Percentiles rank a stretch among this genome's conserved stretches.
Evolutionary conservation across 345 rosid species (phyloP).

Genomic region (Ceriops decandra): DNA sequence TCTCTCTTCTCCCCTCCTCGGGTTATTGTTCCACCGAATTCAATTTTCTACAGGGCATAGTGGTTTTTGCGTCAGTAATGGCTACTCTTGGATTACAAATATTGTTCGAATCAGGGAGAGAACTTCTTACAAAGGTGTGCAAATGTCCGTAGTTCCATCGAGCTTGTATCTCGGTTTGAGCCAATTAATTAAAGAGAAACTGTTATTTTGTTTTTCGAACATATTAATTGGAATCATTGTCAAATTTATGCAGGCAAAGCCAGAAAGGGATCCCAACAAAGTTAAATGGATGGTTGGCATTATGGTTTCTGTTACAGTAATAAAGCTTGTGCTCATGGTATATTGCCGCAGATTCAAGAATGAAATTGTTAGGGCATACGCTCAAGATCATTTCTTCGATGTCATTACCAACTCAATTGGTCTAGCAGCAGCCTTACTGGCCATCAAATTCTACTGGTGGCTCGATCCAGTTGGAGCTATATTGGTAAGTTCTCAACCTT

Average conservation of each 20-base stretch:
- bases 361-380: constrained; percentile 44
- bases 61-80: constrained; percentile 55
- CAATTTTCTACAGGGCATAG: constrained; percentile 38
- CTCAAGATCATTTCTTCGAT: constrained; percentile 55
- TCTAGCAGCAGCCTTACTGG: constrained; percentile 41
- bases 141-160: too few species aligned
- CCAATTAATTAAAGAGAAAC: too few species aligned
- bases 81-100: constrained; percentile 54
- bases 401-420: constrained; percentile 54
- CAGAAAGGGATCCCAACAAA: constrained; percentile 43
- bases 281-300: constrained; percentile 59
- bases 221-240: too few species aligned
- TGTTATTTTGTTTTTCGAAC: neutral
- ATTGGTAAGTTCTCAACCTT: constrained; percentile 26
- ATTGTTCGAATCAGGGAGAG: constrained; percentile 52
- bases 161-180: too few species aligned
- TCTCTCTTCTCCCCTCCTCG: neutral
- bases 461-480: constrained; percentile 54
- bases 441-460: constrained; percentile 52
- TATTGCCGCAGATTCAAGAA: constrained; percentile 44
- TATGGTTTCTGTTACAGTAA: constrained; percentile 43
- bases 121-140: constrained; percentile 39
- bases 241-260: constrained; percentile 34
- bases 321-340: constrained; percentile 36
- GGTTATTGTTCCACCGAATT: neutral